Evolutionary conservation across 768 basidiomycete genomes (phyloP).

Genomic region (Tubosaeta brunneosetosa): DNA sequence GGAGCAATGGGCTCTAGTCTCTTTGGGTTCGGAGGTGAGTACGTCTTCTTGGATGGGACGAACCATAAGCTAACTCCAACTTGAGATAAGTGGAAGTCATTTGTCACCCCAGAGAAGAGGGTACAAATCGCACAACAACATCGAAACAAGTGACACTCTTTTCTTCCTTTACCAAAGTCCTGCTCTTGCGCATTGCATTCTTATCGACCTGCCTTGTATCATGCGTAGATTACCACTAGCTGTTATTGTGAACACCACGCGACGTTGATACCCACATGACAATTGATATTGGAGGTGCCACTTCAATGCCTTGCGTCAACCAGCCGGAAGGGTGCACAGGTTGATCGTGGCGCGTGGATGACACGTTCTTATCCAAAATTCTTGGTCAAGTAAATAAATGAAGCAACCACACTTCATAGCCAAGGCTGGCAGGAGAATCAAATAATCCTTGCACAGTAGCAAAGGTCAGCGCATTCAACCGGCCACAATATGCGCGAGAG

Average conservation of each 20-base stretch:
- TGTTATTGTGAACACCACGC: not conserved
- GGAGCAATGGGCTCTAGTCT: constrained; percentile 14
- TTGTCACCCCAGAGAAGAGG: constrained; percentile 12
- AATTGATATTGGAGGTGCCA: no score
- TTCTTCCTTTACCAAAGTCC: not conserved
- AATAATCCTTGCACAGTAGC: no score
- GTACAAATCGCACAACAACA: constrained; percentile 16
- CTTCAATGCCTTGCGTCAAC: no score
- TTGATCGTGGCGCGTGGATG: no score
- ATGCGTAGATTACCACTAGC: constrained; percentile 1
- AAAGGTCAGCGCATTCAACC: no score
- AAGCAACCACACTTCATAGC: no score
- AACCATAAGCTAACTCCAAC: not conserved
- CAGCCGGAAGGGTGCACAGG: no score
- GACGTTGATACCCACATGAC: no score
- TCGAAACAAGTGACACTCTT: constrained; percentile 1
- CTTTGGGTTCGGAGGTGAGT: constrained; percentile 21
- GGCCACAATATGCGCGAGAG: no score
- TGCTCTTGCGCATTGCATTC: not conserved
- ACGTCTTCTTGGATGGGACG: not conserved
- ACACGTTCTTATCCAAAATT: no score
- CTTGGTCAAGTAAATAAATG: no score
- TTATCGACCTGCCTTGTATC: not conserved
- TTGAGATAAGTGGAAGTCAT: constrained; percentile 24
- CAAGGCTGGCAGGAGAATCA: no score